phyloP scores from a whole-genome alignment of 176 grass and related monocot genomes.

The Lolium multiflorum region DNA sequence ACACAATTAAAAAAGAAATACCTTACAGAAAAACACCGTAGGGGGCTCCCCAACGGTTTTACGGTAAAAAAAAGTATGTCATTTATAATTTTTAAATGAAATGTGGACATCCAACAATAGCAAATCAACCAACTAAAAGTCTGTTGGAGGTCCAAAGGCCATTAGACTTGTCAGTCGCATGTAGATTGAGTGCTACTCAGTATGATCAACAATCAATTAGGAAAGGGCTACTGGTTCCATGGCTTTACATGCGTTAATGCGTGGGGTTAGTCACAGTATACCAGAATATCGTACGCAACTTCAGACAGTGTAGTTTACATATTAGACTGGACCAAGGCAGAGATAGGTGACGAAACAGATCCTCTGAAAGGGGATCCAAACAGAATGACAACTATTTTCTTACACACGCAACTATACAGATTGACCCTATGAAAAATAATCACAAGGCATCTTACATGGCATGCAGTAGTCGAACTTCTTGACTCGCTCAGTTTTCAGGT shows the following conservation, averaged over 20 bases:
- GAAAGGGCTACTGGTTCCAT: not conserved
- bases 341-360: slow-evolving; percentile 37
- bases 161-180: not conserved
- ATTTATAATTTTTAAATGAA: slow-evolving; percentile 4
- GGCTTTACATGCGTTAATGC: too few relatives aligned
- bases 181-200: not conserved
- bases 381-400: slow-evolving; percentile 25
- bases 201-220: slow-evolving; percentile 23
- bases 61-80: not conserved
- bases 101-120: slow-evolving; percentile 9
- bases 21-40: not conserved
- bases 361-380: slow-evolving; percentile 13
- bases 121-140: not conserved
- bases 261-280: too few relatives aligned
- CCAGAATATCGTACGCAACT: slow-evolving; percentile 15
- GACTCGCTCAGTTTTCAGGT: slow-evolving; percentile 79
- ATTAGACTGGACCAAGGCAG: slow-evolving; percentile 15
- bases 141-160: not conserved
- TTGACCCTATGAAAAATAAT: slow-evolving; percentile 11
- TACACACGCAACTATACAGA: slow-evolving; percentile 11
- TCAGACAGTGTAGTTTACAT: slow-evolving; percentile 29
- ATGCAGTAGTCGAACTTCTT: slow-evolving; percentile 90
- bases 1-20: slow-evolving; percentile 22
- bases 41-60: too few relatives aligned
- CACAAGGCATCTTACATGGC: slow-evolving; percentile 72